Base-by-base conservation (phyloP, 2,329 filamentous ascomycete species). In the Claviceps pazoutovae region DNA sequence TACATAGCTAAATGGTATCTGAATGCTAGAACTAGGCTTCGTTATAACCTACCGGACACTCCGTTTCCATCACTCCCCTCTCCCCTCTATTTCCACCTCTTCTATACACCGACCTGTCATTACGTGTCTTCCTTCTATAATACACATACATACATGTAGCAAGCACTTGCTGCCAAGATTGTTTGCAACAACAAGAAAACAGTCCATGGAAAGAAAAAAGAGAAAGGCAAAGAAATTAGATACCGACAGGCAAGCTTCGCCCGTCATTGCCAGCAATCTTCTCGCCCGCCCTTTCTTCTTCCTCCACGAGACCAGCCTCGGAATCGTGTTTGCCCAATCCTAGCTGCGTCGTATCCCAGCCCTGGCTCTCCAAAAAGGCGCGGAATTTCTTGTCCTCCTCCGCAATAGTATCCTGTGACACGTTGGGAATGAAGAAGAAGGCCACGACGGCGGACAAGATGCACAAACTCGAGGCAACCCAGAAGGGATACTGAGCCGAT, bases 401-500 rank as follows among this genome's bases (percentile, higher is more conserved):
- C 1, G 82, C 78, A 56, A 96, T 94, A 0, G 88, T 95, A 60
- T 95, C 85, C 68, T 94, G 77, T n/a, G 82, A 82, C 55, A 96
- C 84, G 47, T 86, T 70, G 0, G 90, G 90, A 48, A 95, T 66
- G 53, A 78, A 76, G 59, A 88, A 78, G 8, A 84, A 70, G 1
- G 72, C 59, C 11, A 71, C 64, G 5, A 38, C 67, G 0, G 86
- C 88, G 2, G 82, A 83, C 48, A 95, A 71, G n/a, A 94, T 67
- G 58, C 87, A 93, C 51, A 95, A 67, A 23, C 78, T 73, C 41
- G 83, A 85, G 2, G 83, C 83, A n/a, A 96, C 87, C 66, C 82
- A 95, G 70, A 95, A 96, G 0, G 89, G 89, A 58, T 94, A 88
- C 63, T 95, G 88, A 1, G 87, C 87, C 5, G 75, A 74, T 19